Evolutionary conservation across 108 stramenopile genomes (phyloP), one percentile per base, ranked within the genome.

Genomic region (Asterionellopsis glacialis): DNA sequence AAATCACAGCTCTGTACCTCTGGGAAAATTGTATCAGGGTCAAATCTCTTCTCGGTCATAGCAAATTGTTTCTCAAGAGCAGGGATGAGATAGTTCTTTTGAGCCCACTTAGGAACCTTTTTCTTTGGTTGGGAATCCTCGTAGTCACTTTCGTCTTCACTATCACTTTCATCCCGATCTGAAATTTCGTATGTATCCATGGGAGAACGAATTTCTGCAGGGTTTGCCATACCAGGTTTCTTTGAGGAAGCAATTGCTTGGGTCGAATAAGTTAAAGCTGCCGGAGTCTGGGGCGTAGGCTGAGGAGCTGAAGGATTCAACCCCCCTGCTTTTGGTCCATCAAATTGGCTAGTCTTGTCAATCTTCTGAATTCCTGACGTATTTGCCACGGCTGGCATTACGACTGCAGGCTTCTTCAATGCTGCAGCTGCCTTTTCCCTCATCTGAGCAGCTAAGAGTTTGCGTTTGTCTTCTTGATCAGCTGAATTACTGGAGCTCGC

Each of bases 11-110:
- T 85, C 11, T 81, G 43, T 0, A 96, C 91, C 63, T 93, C 91
- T 18, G 81, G 82, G 67, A 96, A 96, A 33, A 96, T 91, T 26
- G 80, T 64, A 64, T 96, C 95, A 0, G 95, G 95, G 61, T 96
- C 93, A 12, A 90, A 51, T 38, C 68, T 60, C 33, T 69, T 58
- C 22, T 72, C 81, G 13, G 74, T 64, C 11, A 67, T 57, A 23
- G 26, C 26, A 51, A 79, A 92, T 62, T 93, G 91, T 41, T 61
- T 54, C 55, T 93, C 79, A 18, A 94, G 75, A 15, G 88, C 87
- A n/a, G 72, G 59, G 48, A 78, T 60, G 9, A 94, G 72, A 47
- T 84, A 87, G 14, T 50, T 38, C 52, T 71, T 80, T 51, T 73
- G 68, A 16, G 88, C 88, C 92, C 92, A 94, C 21, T 68, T 50